Conservation (phyloP, 23 red algal genomes). For the Cyanidioschyzon merolae region DNA sequence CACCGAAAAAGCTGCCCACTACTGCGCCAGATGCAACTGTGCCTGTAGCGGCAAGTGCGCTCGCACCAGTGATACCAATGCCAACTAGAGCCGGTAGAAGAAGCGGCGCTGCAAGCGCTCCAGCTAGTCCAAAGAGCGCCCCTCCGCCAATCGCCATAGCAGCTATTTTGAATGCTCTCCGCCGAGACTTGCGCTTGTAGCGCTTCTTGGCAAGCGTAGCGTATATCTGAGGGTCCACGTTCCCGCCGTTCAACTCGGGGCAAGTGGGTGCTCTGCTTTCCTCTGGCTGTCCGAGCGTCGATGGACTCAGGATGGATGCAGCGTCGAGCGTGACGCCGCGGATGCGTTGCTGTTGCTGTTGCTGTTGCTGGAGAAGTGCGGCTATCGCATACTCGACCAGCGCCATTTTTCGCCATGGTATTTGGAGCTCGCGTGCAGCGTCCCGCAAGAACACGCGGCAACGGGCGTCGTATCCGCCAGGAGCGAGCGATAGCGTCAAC, state of each 20-base stretch:
- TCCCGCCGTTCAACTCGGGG: background rate
- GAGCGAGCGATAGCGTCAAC: slow-evolving; percentile 39
- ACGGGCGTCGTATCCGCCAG: slow-evolving; percentile 61
- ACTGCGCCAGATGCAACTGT: slow-evolving; percentile 69
- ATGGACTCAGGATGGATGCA: slow-evolving; percentile 14
- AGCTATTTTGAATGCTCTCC: slow-evolving; percentile 13
- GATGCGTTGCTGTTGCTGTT: background rate
- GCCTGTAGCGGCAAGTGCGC: slow-evolving; percentile 62
- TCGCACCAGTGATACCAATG: slow-evolving; percentile 62
- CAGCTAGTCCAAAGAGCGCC: slow-evolving; percentile 82
- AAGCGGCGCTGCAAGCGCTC: slow-evolving; percentile 77
- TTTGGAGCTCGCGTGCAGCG: slow-evolving; percentile 27
- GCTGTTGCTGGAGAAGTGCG: slow-evolving; percentile 44
- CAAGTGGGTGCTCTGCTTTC: background rate
- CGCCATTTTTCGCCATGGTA: slow-evolving; percentile 41
- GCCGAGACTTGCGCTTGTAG: background rate
- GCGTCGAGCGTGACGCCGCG: background rate
- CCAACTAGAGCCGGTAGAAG: slow-evolving; percentile 68
- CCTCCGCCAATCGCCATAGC: slow-evolving; percentile 86
- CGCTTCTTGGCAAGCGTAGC: background rate
- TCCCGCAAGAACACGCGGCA: slow-evolving; percentile 45
- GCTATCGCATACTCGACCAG: slow-evolving; percentile 66
- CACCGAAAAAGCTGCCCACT: slow-evolving; percentile 84
- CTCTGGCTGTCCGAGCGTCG: slow-evolving; percentile 19
- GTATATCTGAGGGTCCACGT: background rate